Percentiles rank a stretch among this genome's conserved stretches.
Conservation (phyloP, 2,329 filamentous ascomycete species). For the Epichloe sp. region DNA sequence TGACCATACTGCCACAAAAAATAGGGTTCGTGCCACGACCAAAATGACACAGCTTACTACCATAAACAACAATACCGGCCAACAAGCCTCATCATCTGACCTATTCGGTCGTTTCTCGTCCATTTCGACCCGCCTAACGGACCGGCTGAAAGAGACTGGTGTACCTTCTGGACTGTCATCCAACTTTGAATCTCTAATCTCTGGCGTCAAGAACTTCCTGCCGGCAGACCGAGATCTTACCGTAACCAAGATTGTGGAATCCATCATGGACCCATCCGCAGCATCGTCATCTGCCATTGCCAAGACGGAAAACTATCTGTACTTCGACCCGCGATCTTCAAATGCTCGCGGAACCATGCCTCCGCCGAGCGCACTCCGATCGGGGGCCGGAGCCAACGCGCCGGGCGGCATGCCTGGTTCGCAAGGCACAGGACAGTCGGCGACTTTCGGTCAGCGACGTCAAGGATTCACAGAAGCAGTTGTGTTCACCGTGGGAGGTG, state of each 20-base stretch:
- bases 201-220: slow-evolving; percentile 96
- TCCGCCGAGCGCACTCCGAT: slow-evolving; percentile 51
- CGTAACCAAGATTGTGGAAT: slow-evolving; percentile 94
- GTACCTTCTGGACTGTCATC: slow-evolving; percentile 55
- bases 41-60: slow-evolving; percentile 98
- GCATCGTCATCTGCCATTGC: slow-evolving; percentile 85
- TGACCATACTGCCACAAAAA: slow-evolving; percentile 12
- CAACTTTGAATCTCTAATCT: slow-evolving; percentile 90
- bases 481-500: slow-evolving; percentile 90
- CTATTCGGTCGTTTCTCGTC: slow-evolving; percentile 89
- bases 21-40: slow-evolving; percentile 77
- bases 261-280: slow-evolving; percentile 88
- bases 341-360: slow-evolving; percentile 89
- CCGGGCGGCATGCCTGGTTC: slow-evolving; percentile 38
- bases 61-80: slow-evolving; percentile 54
- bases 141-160: slow-evolving; percentile 80
- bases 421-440: slow-evolving; percentile 50
- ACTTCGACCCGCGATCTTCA: slow-evolving; percentile 89
- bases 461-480: slow-evolving; percentile 85
- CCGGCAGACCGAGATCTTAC: slow-evolving; percentile 91
- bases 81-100: slow-evolving; percentile 52
- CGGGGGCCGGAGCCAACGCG: slow-evolving; percentile 24
- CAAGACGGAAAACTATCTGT: slow-evolving; percentile 93
- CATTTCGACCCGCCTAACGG: slow-evolving; percentile 81
- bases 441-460: slow-evolving; percentile 79